Evolutionary conservation across 2,329 filamentous ascomycete genomes (phyloP).

Genomic region (Colletotrichum endophyticum): DNA sequence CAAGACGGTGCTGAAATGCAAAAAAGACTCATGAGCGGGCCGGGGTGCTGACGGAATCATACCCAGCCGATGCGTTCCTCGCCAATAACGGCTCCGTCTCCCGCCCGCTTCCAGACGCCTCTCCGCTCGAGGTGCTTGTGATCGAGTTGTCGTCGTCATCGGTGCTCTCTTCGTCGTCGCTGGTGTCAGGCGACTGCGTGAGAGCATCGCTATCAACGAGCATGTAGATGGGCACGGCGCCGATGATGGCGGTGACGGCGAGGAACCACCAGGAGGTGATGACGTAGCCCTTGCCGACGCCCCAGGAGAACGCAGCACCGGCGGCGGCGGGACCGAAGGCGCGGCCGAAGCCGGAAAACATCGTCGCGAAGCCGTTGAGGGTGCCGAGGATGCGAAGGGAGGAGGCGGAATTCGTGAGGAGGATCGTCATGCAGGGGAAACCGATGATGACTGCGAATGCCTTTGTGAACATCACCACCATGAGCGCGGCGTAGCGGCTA

Average conservation of each 20-base stretch:
- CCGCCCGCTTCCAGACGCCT: not conserved
- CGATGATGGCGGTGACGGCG: constrained; percentile 65
- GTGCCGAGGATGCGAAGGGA: constrained; percentile 85
- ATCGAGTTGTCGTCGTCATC: constrained; percentile 27
- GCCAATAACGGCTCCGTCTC: constrained; percentile 10
- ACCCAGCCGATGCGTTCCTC: not conserved
- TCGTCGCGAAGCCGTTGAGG: constrained; percentile 90
- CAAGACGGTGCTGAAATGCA: not conserved
- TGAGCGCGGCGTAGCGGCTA: constrained; percentile 65
- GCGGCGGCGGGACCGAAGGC: constrained; percentile 78
- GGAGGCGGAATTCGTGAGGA: constrained; percentile 87
- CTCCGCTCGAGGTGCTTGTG: constrained; percentile 9
- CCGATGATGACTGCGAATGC: constrained; percentile 79
- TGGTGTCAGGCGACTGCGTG: constrained; percentile 33
- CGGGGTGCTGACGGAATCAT: not conserved
- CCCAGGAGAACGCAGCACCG: constrained; percentile 76
- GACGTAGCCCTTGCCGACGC: constrained; percentile 76
- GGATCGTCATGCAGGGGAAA: constrained; percentile 88
- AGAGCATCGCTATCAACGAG: constrained; percentile 78
- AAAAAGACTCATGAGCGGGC: not conserved
- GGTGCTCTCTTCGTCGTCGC: constrained; percentile 34
- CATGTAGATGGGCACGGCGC: constrained; percentile 75
- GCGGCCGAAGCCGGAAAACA: constrained; percentile 79
- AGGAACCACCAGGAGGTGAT: constrained; percentile 84
- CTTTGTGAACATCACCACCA: constrained; percentile 75